Evolutionary conservation across 2,329 filamentous ascomycete genomes (phyloP).

Genomic region (Colletotrichum liaoningense): DNA sequence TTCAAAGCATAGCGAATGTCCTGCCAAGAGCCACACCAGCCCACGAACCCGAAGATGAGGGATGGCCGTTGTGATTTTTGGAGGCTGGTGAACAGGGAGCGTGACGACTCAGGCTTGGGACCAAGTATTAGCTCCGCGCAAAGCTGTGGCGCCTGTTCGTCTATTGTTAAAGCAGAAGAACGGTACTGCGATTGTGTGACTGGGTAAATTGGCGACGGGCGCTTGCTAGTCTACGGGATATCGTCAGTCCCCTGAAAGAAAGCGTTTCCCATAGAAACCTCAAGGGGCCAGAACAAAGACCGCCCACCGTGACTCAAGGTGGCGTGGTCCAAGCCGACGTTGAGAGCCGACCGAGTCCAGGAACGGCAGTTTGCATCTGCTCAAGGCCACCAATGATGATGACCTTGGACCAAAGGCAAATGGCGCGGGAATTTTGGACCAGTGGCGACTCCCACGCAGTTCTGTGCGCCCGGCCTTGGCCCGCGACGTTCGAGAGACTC

Average conservation of each 20-base stretch:
- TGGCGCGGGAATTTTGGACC: constrained; percentile 7
- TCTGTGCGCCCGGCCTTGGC: neutral
- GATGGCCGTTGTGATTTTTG: neutral
- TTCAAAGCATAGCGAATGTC: neutral
- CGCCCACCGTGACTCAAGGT: constrained; percentile 18
- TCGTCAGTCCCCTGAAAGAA: constrained; percentile 9
- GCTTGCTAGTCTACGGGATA: constrained; percentile 5
- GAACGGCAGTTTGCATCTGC: constrained; percentile 10
- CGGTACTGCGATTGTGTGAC: neutral
- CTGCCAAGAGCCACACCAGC: neutral
- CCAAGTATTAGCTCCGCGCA: neutral
- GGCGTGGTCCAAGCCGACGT: constrained; percentile 31
- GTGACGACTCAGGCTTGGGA: neutral
- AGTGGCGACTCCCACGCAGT: neutral
- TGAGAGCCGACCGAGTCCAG: constrained; percentile 19
- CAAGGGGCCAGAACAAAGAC: constrained; percentile 22
- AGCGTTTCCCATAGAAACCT: neutral
- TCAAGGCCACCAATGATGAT: constrained; percentile 13
- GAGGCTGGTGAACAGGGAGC: neutral
- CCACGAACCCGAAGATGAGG: neutral
- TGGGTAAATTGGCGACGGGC: neutral
- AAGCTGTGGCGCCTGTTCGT: neutral
- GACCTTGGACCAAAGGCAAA: neutral
- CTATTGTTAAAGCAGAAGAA: neutral
- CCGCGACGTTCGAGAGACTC: neutral